A percentile compares a stretch with the other conserved stretches of the same genome.
Conservation (phyloP, 140 eudicot species). For the Anethum foeniculum region DNA sequence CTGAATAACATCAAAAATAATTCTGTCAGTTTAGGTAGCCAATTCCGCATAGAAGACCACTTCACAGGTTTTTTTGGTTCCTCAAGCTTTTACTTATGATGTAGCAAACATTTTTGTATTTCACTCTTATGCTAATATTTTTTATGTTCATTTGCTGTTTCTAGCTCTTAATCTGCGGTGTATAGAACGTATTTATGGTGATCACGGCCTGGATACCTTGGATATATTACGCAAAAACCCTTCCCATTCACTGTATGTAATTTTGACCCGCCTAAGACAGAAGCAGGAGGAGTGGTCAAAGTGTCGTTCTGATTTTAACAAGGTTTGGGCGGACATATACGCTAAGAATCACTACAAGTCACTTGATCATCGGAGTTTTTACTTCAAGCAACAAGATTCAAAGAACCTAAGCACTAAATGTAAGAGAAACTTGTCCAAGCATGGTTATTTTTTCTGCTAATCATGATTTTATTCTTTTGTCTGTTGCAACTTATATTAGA, state of each 20-base stretch:
- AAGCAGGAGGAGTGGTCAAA: conserved; percentile 92
- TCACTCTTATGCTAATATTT: not conserved
- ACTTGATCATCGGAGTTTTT: conserved; percentile 97
- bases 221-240: conserved; percentile 85
- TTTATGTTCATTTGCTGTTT: conserved; percentile 10
- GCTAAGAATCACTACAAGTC: conserved; percentile 92
- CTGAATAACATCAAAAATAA: conserved; percentile 43
- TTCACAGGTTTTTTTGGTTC: conserved; percentile 47
- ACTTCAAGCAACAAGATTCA: conserved; percentile 98
- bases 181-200: conserved; percentile 94
- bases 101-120: not conserved
- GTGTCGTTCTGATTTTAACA: conserved; percentile 88
- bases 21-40: conserved; percentile 44
- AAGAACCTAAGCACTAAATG: conserved; percentile 86
- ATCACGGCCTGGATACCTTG: conserved; percentile 95
- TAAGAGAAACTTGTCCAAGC: conserved; percentile 23
- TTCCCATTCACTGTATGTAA: conserved; percentile 56
- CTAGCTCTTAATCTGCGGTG: conserved; percentile 81
- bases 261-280: conserved; percentile 80
- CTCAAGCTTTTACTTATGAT: not conserved
- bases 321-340: conserved; percentile 94
- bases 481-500: not conserved
- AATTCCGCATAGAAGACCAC: conserved; percentile 64
- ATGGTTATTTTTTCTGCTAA: not conserved
- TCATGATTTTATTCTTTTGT: not conserved